Evolutionary conservation across 768 basidiomycete genomes (phyloP), one percentile per base, ranked within the genome.

Genomic region (Boletus rex-veris): DNA sequence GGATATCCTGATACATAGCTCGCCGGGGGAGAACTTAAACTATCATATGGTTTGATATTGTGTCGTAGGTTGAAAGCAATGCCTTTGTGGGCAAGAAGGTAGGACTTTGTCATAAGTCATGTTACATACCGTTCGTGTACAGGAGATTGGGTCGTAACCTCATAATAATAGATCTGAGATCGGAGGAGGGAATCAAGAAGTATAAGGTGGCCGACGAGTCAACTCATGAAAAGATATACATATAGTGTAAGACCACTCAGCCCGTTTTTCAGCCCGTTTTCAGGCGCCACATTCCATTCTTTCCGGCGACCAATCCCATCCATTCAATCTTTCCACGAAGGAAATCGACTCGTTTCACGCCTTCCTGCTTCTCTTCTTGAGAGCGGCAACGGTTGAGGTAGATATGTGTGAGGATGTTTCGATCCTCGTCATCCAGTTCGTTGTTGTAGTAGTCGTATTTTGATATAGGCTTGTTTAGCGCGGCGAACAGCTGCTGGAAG

Each of bases 261-360:
- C 67, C 73, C 37, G 81, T 78, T 69, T 80, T 85, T 71, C 48
- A 63, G 18, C 67, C 73, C 37, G 81, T 78, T 69, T 80, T 85
- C 64, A 88, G 76, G 68, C 85, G 81, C 82, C 84, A 87, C 69
- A 81, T 74, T 8, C 86, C 85, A 33, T 79, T 75, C 60, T 73
- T 77, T 2, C 78, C 77, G 48, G 77, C 76, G 45, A 65, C 66
- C 53, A 88, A 66, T 7, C 86, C 86, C 51, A 77, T 71, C 66
- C 86, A 79, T 9, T 80, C 62, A 44, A 71, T 67, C 54, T 76
- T 77, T 35, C 74, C 75, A 14, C 80, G 80, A 69, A 88, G 67
- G 59, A 77, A 88, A 69, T 88, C 86, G 5, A 88, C 75, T 46
- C 75, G 75, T 30, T 74, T 72, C 21, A 87, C 77, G 1, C 86